Evolutionary conservation across 345 rosid species (phyloP).

Genomic region (Nasturtium officinale): DNA sequence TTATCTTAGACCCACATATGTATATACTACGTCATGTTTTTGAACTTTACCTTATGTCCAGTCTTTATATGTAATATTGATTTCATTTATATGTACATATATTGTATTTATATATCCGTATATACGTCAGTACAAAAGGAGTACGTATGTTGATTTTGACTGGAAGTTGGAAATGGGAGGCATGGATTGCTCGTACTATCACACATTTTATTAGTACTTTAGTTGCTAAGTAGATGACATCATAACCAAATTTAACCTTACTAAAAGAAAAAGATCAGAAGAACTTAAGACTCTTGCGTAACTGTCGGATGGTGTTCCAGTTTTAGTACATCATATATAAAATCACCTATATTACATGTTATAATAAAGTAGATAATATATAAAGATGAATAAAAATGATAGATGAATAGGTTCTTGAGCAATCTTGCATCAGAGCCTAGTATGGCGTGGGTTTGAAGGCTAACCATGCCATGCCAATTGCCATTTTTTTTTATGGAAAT

Average conservation of each 20-base stretch:
- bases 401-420: slow-evolving; percentile 1
- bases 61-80: not conserved
- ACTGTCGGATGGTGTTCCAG: not conserved
- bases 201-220: not conserved
- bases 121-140: slow-evolving; percentile 19
- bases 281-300: slow-evolving; percentile 1
- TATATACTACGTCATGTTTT: slow-evolving; percentile 16
- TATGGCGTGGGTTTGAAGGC: slow-evolving; percentile 36
- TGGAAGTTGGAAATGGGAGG: slow-evolving; percentile 6
- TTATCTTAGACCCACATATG: slow-evolving; percentile 16
- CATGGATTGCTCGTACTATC: slow-evolving; percentile 13
- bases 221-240: slow-evolving; percentile 11
- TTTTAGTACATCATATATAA: slow-evolving; percentile 8
- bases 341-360: slow-evolving; percentile 13
- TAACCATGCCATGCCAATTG: slow-evolving; percentile 28
- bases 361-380: not conserved
- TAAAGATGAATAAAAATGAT: slow-evolving; percentile 15
- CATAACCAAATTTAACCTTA: slow-evolving; percentile 9
- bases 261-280: not conserved
- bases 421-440: slow-evolving; percentile 13
- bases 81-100: not conserved
- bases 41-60: slow-evolving; percentile 1
- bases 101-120: not conserved
- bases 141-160: slow-evolving; percentile 21
- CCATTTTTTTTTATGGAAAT: not conserved